Evolutionary conservation across 2,329 filamentous ascomycete genomes (phyloP), one percentile per base, ranked within the genome.

Genomic region (Ascochyta clinopodiicola): DNA sequence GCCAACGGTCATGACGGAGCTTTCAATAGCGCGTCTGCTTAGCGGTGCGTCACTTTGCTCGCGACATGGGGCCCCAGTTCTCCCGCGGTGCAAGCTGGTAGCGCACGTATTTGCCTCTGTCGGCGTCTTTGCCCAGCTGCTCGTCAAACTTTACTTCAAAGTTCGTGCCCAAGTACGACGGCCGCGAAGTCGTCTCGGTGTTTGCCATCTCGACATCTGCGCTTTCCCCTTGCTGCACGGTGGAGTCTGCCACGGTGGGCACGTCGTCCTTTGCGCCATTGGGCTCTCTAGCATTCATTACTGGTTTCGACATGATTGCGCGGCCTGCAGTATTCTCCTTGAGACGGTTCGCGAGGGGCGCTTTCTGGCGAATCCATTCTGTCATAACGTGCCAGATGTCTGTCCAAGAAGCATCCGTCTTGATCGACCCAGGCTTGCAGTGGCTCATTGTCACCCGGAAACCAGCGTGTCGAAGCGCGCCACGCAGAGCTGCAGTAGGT

Each of bases 371-470:
- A 13, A 90, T 86, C 92, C 92, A 99, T 76, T 96, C 92, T 24
- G 91, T 84, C 86, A 98, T 95, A 25, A 98, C 81, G 72, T 96
- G 90, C 93, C 95, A 98, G 43, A 99, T 84, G 0, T 91, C 87
- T 4, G 81, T 81, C 92, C 92, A 99, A 0, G 93, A 91, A 13
- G 95, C 95, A 75, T 98, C 87, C 0, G 95, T 98, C 79, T 96
- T 96, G 76, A 98, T 87, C 68, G 91, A 95, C 24, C 93, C 94
- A 0, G 91, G 84, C 63, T 92, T 92, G 66, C 92, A 92, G 75
- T 99, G 95, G 65, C 91, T 96, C 67, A 94, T 86, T 0, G 91
- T 91, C 3, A 90, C 90, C 40, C 84, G 83, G 72, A 96, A 98
- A 6, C 94, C 95, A 1, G 96, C 81, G 56, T 89, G 84, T 21